Base-by-base conservation (phyloP, 1,284 basidiomycete species). In the Melampsora abietis-canadensis region DNA sequence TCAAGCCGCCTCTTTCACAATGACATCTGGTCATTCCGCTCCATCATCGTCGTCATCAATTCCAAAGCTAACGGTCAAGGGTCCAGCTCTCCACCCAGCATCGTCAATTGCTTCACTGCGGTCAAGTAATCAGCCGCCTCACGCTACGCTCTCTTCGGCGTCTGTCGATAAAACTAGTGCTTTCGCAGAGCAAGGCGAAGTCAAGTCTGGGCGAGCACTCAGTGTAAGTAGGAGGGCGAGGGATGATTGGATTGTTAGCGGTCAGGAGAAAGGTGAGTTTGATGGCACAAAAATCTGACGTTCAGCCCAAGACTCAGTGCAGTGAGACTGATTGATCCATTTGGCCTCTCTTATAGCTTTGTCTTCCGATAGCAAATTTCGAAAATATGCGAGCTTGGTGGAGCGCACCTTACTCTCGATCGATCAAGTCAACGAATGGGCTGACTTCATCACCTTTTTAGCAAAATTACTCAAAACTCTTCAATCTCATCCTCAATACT, bases 381-480 rank as follows among this genome's bases (percentile, higher is more conserved):
- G 92, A 85, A 97, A 97, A 84, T 98, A 94, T 83, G 86, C 89
- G 0, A 87, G 89, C 68, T 89, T 92, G 79, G 90, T 99, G 68
- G 96, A 98, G 81, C 90, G 90, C 82, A 92, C 91, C 77, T 85
- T 99, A 34, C 90, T 89, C 77, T 90, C 92, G 0, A 98, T 99
- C 80, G 94, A 98, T 81, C 92, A 88, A 81, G 92, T 98, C 76
- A 92, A 95, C 77, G 96, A 99, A 84, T 99, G 96, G 96, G 95
- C 96, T 76, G 96, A 99, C 84, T 98, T 95, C 82, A 98, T 98
- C 81, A 91, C 95, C 59, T 98, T 98, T 83, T 84, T 99, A 80
- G 94, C 94, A 79, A 90, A 94, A 77, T 84, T 99, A 75, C 88
- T 97, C 78, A 98, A 98, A 92, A 92, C 94, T 0, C 88, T 98